Conservation (phyloP, 768 basidiomycete genomes). For the Pulveroboletus sp. region DNA sequence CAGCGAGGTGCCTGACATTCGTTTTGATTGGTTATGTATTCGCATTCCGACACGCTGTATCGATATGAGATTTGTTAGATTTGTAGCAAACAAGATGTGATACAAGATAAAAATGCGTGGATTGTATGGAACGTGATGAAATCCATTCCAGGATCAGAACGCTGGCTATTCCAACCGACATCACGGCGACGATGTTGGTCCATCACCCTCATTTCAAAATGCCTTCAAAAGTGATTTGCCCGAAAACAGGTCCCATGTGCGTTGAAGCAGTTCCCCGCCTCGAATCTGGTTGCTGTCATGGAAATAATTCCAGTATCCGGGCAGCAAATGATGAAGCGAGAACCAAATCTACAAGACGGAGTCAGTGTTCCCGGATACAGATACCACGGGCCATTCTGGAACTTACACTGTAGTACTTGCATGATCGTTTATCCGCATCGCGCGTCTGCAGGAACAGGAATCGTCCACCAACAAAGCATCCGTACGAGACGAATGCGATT, state of each 20-base stretch:
- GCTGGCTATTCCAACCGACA: too few relatives aligned
- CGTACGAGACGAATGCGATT: slow-evolving; percentile 29
- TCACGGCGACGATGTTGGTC: not conserved
- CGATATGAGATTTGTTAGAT: slow-evolving; percentile 4
- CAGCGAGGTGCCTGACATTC: not conserved
- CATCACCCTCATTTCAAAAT: not conserved
- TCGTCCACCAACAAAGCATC: slow-evolving; percentile 33
- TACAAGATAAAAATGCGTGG: not conserved
- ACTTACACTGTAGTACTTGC: slow-evolving; percentile 38
- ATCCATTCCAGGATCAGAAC: not conserved
- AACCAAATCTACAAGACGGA: slow-evolving; percentile 29
- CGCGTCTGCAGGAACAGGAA: slow-evolving; percentile 31
- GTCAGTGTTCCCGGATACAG: not conserved
- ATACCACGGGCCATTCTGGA: too few relatives aligned
- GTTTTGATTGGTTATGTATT: not conserved
- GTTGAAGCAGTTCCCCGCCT: slow-evolving; percentile 20
- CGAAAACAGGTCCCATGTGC: slow-evolving; percentile 18
- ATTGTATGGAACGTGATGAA: not conserved
- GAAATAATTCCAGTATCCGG: slow-evolving; percentile 36
- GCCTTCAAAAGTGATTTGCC: slow-evolving; percentile 7
- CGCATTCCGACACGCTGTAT: not conserved
- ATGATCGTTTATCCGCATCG: slow-evolving; percentile 33
- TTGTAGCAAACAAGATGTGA: slow-evolving; percentile 7
- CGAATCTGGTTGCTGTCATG: slow-evolving; percentile 14
- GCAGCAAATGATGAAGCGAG: slow-evolving; percentile 33